Conservation (phyloP, 805 yeast species). For the Vanderwaltozyma polyspora region DNA sequence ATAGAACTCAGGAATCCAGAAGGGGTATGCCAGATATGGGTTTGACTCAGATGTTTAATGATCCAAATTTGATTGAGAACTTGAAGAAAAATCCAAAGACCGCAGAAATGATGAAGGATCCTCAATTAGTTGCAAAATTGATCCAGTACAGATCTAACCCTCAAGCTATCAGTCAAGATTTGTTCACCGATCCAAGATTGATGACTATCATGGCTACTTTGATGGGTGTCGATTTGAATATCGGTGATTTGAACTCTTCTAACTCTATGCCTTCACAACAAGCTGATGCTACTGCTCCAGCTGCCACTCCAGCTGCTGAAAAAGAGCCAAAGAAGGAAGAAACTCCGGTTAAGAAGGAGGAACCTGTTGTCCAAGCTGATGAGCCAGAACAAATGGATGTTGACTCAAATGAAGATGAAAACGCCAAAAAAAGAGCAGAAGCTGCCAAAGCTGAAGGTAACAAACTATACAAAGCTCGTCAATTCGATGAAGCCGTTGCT, state of each 20-base stretch:
- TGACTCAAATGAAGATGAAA: slow-evolving; percentile 22
- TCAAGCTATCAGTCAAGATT: slow-evolving; percentile 53
- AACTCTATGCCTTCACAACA: slow-evolving; percentile 23
- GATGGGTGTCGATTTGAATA: slow-evolving; percentile 68
- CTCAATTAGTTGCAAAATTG: slow-evolving; percentile 60
- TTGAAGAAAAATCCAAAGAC: slow-evolving; percentile 80
- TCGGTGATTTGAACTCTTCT: slow-evolving; percentile 25
- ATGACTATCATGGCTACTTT: slow-evolving; percentile 81
- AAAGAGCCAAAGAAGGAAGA: slow-evolving; percentile 12
- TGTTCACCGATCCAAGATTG: slow-evolving; percentile 72
- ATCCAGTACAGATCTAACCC: slow-evolving; percentile 57
- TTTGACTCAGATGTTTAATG: slow-evolving; percentile 63
- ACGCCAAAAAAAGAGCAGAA: slow-evolving; percentile 44
- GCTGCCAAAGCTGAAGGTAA: slow-evolving; percentile 78
- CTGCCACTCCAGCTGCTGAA: slow-evolving; percentile 12
- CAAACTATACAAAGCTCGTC: slow-evolving; percentile 67
- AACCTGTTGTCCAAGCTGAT: slow-evolving; percentile 20
- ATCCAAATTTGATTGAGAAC: slow-evolving; percentile 67
- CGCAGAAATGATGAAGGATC: slow-evolving; percentile 77
- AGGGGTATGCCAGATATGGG: slow-evolving; percentile 58
- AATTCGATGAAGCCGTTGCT: slow-evolving; percentile 88
- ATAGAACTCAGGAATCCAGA: slow-evolving; percentile 43
- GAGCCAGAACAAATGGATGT: slow-evolving; percentile 30
- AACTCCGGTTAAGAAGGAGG: slow-evolving; percentile 2
- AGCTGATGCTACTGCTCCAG: slow-evolving; percentile 26